Evolutionary conservation across 2,329 filamentous ascomycete species (phyloP).

Genomic region (Calcarisporium arbuscula): DNA sequence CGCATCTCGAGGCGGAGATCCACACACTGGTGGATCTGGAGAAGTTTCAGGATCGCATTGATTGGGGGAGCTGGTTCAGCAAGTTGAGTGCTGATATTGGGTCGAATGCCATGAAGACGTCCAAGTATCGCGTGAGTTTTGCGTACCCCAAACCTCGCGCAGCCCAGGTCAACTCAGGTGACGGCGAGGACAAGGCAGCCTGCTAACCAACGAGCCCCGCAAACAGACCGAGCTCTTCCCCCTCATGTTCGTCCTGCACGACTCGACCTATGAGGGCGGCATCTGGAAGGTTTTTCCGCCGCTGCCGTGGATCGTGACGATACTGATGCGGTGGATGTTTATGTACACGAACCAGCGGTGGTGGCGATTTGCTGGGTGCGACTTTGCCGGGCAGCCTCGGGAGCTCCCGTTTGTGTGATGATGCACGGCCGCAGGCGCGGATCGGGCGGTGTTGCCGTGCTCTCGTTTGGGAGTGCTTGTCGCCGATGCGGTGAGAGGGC

Average conservation of each 20-base stretch:
- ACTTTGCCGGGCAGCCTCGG: conserved; percentile 20
- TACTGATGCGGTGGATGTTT: conserved; percentile 27
- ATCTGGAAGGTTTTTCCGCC: conserved; percentile 20
- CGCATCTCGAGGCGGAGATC: conserved; percentile 34
- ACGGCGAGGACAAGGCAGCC: background rate
- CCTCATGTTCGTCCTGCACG: conserved; percentile 19
- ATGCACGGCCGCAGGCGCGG: no score
- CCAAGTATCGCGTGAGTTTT: conserved; percentile 11
- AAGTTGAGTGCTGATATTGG: conserved; percentile 9
- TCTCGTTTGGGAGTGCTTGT: no score
- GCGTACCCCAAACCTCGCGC: background rate
- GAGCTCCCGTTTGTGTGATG: conserved; percentile 29
- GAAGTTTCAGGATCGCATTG: conserved; percentile 25
- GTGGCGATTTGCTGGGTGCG: conserved; percentile 29
- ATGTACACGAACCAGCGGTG: conserved; percentile 26
- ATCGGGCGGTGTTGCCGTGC: no score
- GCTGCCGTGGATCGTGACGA: conserved; percentile 17
- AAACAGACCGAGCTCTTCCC: conserved; percentile 18
- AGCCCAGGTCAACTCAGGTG: background rate
- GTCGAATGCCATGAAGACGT: conserved; percentile 12
- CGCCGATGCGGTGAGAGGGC: no score
- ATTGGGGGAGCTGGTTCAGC: conserved; percentile 26
- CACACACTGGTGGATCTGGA: conserved; percentile 25
- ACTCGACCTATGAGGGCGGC: conserved; percentile 19
- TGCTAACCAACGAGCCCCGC: background rate